Percentiles rank a stretch among this genome's conserved stretches.
Evolutionary conservation across 1,284 basidiomycete genomes (phyloP).

Genomic region (Sphagnurus paluster): DNA sequence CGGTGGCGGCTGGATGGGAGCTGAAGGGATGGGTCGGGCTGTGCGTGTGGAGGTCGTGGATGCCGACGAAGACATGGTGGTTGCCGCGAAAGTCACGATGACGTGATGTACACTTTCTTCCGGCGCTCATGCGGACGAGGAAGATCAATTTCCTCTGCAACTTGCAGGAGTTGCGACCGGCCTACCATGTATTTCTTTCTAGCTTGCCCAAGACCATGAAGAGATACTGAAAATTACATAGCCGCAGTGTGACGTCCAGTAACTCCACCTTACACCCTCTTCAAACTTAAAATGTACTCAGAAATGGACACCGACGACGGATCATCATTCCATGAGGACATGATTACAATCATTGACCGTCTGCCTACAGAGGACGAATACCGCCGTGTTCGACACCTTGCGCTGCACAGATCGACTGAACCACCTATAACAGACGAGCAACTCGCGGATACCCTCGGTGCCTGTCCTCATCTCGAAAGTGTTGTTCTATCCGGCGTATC

Average conservation of each 20-base stretch:
- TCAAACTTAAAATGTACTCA: conserved; percentile 14
- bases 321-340: conserved; percentile 48
- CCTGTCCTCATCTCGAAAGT: conserved; percentile 72
- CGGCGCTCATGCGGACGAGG: no score
- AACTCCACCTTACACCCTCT: conserved; percentile 1
- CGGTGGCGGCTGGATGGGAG: conserved; percentile 32
- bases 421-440: conserved; percentile 60
- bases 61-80: conserved; percentile 41
- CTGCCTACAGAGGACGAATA: conserved; percentile 56
- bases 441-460: conserved; percentile 60
- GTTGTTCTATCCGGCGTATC: conserved; percentile 71
- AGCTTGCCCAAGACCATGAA: no score
- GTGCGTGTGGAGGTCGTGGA: conserved; percentile 40
- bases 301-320: conserved; percentile 24
- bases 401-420: conserved; percentile 39
- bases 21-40: conserved; percentile 32
- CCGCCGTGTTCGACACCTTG: conserved; percentile 54
- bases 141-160: no score
- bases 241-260: background rate
- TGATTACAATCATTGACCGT: conserved; percentile 53
- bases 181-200: background rate
- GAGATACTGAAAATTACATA: no score
- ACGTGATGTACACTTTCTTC: no score
- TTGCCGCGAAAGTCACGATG: conserved; percentile 11
- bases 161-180: background rate